Evolutionary conservation across 2,329 filamentous ascomycete genomes (phyloP).

Genomic region (Microsporum canis): DNA sequence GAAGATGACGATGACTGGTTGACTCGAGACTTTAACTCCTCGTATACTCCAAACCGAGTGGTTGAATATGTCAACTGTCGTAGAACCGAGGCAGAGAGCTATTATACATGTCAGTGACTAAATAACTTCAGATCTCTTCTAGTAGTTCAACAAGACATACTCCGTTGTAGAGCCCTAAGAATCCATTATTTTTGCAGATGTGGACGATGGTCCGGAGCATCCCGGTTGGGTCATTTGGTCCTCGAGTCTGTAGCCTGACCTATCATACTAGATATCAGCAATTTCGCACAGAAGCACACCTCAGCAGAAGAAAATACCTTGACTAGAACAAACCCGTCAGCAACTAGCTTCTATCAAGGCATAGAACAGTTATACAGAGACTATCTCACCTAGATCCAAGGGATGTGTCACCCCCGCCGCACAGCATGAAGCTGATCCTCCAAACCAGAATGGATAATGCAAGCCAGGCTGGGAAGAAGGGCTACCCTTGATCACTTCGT

Average conservation of each 20-base stretch:
- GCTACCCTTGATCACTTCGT: constrained; percentile 5
- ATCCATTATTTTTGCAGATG: constrained; percentile 63
- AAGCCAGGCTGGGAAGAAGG: constrained; percentile 19
- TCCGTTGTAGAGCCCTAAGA: constrained; percentile 76
- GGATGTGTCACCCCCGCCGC: constrained; percentile 89
- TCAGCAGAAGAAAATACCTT: constrained; percentile 35
- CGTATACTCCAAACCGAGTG: constrained; percentile 91
- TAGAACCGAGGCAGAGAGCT: constrained; percentile 79
- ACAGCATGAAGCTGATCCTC: constrained; percentile 84
- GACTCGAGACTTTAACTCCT: constrained; percentile 69
- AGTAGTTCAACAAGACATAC: constrained; percentile 33
- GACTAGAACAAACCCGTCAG: constrained; percentile 25
- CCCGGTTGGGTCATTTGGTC: constrained; percentile 59
- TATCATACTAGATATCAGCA: constrained; percentile 26
- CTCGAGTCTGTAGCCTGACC: constrained; percentile 81
- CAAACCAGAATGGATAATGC: constrained; percentile 86
- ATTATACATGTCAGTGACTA: constrained; percentile 2
- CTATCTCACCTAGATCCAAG: constrained; percentile 67
- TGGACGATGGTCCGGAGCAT: constrained; percentile 81
- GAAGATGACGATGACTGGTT: constrained; percentile 39
- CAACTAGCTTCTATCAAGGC: neutral
- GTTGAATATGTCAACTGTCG: constrained; percentile 95
- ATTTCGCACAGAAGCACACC: neutral
- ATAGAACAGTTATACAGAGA: neutral
- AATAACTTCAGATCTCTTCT: too few species aligned